Evolutionary conservation across 1,284 basidiomycete genomes (phyloP).

Genomic region (Cryptococcus jaspeensis): DNA sequence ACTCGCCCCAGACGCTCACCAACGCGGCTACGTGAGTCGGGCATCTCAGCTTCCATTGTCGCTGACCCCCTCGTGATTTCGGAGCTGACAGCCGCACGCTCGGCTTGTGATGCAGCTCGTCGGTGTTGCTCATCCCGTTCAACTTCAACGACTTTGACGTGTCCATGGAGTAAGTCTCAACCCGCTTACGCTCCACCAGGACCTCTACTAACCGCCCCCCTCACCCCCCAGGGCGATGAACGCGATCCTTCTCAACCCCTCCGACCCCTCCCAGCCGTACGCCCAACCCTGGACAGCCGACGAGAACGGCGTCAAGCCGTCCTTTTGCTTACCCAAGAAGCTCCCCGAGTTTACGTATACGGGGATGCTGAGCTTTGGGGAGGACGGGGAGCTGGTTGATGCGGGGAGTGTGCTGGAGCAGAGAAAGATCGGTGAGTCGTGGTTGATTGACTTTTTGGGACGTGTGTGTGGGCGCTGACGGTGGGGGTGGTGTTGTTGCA

Average conservation of each 20-base stretch:
- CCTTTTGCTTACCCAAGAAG: constrained; percentile 55
- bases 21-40: constrained; percentile 55
- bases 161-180: constrained; percentile 51
- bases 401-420: constrained; percentile 1
- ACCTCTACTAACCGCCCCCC: no score
- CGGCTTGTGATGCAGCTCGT: constrained; percentile 43
- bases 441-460: no score
- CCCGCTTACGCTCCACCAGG: background rate
- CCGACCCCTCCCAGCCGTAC: constrained; percentile 45
- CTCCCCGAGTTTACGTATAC: constrained; percentile 51
- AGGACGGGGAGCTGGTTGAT: constrained; percentile 11
- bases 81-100: background rate
- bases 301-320: constrained; percentile 57
- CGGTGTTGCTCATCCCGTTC: constrained; percentile 62
- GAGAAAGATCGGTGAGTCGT: constrained; percentile 7
- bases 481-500: background rate
- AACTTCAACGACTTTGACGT: constrained; percentile 66
- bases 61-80: background rate
- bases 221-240: constrained; percentile 17
- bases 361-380: constrained; percentile 12
- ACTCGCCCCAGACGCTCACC: constrained; percentile 55
- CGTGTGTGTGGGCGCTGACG: background rate
- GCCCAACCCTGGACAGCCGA: constrained; percentile 51
- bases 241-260: constrained; percentile 52
- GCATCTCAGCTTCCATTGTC: background rate